phyloP scores from a whole-genome alignment of 2,329 filamentous ascomycete species.

The Akanthomyces uredinophilus region DNA sequence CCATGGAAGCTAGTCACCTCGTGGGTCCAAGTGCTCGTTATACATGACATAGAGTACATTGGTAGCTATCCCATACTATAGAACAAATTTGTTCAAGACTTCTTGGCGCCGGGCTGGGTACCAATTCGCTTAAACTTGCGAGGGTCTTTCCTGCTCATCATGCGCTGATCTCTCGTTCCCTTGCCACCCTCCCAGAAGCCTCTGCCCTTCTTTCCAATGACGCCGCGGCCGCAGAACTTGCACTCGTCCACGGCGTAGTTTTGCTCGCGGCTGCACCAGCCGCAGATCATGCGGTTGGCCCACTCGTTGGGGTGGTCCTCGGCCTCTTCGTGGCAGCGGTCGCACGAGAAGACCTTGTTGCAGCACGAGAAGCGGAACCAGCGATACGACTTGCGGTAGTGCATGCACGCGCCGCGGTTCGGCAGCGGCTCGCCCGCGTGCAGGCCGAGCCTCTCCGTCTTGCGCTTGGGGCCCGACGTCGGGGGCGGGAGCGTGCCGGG shows the following conservation, averaged over 20 bases:
- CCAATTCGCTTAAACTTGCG: conserved; percentile 64
- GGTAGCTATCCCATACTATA: background rate
- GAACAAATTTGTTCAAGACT: conserved; percentile 10
- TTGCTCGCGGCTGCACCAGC: conserved; percentile 75
- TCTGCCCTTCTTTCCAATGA: conserved; percentile 59
- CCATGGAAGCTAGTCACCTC: too few species aligned
- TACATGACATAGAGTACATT: background rate
- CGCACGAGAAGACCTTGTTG: conserved; percentile 53
- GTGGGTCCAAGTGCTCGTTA: too few species aligned
- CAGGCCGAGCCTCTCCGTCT: conserved; percentile 51
- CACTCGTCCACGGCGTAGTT: conserved; percentile 73
- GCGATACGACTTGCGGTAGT: conserved; percentile 55
- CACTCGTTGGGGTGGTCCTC: conserved; percentile 73
- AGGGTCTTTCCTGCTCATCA: conserved; percentile 73
- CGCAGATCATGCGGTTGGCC: conserved; percentile 79
- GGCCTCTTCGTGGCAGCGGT: conserved; percentile 68
- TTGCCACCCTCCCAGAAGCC: conserved; percentile 89
- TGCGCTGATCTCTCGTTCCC: conserved; percentile 64
- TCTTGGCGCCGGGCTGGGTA: conserved; percentile 28
- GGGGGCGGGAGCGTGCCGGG: conserved; percentile 42
- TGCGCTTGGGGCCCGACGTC: conserved; percentile 37
- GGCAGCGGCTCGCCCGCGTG: conserved; percentile 53
- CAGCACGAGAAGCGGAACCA: conserved; percentile 65
- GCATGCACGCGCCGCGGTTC: conserved; percentile 46
- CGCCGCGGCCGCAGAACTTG: conserved; percentile 62